phyloP scores from a whole-genome alignment of 2,329 filamentous ascomycete species.

The Exophiala calicioides region DNA sequence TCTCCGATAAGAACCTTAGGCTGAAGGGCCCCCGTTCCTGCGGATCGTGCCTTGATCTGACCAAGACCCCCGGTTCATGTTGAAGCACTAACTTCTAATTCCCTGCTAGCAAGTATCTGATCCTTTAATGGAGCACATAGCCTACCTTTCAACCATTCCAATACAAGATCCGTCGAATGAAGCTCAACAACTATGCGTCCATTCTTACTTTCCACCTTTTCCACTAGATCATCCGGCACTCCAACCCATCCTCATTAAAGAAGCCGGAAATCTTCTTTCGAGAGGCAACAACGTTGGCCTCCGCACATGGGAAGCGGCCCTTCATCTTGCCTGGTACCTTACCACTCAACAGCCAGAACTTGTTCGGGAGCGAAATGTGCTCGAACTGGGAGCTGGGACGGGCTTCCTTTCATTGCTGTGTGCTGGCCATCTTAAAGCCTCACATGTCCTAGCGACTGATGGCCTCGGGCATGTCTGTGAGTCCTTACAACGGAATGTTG shows the following conservation, averaged over 20 bases:
- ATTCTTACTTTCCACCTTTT: conserved; percentile 28
- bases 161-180: conserved; percentile 65
- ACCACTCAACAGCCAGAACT: conserved; percentile 47
- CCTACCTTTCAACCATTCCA: conserved; percentile 63
- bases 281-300: conserved; percentile 61
- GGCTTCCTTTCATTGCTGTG: conserved; percentile 66
- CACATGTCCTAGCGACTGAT: conserved; percentile 61
- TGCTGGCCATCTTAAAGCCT: conserved; percentile 58
- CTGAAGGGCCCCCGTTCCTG: not conserved
- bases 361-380: conserved; percentile 55
- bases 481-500: conserved; percentile 41
- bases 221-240: conserved; percentile 17
- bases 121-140: conserved; percentile 70
- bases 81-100: conserved; percentile 20
- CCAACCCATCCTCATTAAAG: conserved; percentile 27
- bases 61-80: not conserved
- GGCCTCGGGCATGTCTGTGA: conserved; percentile 53
- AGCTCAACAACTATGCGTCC: conserved; percentile 57
- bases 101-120: conserved; percentile 74
- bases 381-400: conserved; percentile 68
- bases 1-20: not conserved
- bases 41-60: too few relatives aligned
- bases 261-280: conserved; percentile 29
- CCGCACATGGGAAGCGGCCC: conserved; percentile 69
- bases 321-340: conserved; percentile 65